phyloP scores from a whole-genome alignment of 163 green algal species.

The Scenedesmus sp. region DNA sequence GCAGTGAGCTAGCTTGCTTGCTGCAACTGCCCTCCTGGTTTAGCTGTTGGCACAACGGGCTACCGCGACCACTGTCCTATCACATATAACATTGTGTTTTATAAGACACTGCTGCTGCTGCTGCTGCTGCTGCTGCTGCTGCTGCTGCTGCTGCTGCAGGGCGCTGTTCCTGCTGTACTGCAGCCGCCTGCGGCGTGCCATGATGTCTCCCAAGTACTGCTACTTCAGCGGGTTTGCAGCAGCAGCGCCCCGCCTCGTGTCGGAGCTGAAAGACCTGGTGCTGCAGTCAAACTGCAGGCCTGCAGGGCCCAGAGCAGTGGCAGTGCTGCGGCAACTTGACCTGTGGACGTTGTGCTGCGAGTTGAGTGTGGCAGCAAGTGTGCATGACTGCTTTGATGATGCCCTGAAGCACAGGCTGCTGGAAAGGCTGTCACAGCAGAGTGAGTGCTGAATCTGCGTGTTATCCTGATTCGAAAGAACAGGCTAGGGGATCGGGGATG shows the following conservation, averaged over 20 bases:
- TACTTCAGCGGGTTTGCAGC: slow-evolving; percentile 63
- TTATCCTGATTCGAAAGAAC: no score
- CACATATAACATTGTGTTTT: no score
- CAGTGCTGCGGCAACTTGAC: slow-evolving; percentile 54
- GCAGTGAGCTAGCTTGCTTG: no score
- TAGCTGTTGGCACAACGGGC: no score
- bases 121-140: background rate
- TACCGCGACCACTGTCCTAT: no score
- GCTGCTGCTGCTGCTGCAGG: slow-evolving; percentile 4
- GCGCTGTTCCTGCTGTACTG: slow-evolving; percentile 55
- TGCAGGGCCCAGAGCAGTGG: background rate
- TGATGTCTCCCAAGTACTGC: slow-evolving; percentile 57
- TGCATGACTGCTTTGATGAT: slow-evolving; percentile 57
- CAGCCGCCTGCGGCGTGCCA: slow-evolving; percentile 16
- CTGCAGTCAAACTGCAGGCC: slow-evolving; percentile 37
- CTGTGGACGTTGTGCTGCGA: slow-evolving; percentile 61
- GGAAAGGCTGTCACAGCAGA: slow-evolving; percentile 1
- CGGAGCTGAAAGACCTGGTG: slow-evolving; percentile 51
- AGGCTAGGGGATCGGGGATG: no score
- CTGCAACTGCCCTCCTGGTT: no score
- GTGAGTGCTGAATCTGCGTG: background rate
- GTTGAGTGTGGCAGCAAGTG: slow-evolving; percentile 55
- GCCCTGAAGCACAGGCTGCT: slow-evolving; percentile 13
- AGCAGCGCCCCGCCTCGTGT: slow-evolving; percentile 47
- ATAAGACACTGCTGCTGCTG: no score